Evolutionary conservation across 2,329 filamentous ascomycete species (phyloP), one percentile per base, ranked within the genome.

Genomic region (Nigrospora osmanthi): DNA sequence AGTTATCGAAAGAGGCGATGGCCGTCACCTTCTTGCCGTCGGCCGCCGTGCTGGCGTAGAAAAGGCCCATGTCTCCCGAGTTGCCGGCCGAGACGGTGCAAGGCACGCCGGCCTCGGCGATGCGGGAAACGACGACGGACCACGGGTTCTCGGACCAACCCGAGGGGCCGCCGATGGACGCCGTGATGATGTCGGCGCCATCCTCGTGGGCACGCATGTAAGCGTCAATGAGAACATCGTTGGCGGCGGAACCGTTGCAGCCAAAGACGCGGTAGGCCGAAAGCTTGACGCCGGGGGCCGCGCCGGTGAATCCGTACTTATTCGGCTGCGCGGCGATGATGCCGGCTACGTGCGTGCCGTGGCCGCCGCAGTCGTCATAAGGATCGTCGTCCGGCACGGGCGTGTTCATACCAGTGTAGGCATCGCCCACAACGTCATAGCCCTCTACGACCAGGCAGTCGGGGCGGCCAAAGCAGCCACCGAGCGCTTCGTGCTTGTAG

Each of bases 301-400:
- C 76, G 14, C 80, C 80, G n/a, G 72, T 74, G 53, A 80, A 76
- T n/a, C 72, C 72, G 35, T 70, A 70, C 0, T 65, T 58, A 54
- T 80, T 69, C 38, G 61, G 57, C 56, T 80, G 74, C 1, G 78
- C 80, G 2, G 77, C 80, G 38, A 85, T 72, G 48, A 79, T 82
- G 31, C 81, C 81, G 2, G 78, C 70, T 19, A 81, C 76, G 58
- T 81, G 78, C 1, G 75, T 80, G 30, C 80, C 80, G 58, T 84
- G 80, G 3, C 79, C 39, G 30, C 16, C 28, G 15, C 38, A 40
- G 15, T 40, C 30, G 14, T 28, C 38, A 10, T 15, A n/a, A 30
- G 38, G 38, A 14, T 62, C 58, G 15, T 44, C 32, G 44, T 61
- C 58, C 3, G 59, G 58, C 11, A 54, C 51, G 4, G 59, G 58